These are phyloP conservation scores for Talaromyces sp. DNA, from an alignment of 2,329 filamentous ascomycete species.

Conservation along the genomic window DNA sequence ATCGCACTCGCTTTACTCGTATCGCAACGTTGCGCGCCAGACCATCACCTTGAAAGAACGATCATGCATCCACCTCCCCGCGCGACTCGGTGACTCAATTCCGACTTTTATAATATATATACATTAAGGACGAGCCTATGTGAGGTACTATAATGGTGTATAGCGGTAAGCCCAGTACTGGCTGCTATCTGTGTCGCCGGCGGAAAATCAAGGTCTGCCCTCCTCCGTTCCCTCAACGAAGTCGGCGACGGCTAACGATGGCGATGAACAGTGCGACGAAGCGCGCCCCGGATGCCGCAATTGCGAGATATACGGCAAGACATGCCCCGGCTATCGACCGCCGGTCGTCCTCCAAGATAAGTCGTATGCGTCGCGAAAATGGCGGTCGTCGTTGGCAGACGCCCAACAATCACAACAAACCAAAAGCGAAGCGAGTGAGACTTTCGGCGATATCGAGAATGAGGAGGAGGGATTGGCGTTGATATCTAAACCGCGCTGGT, in stretches of 20 bases:
- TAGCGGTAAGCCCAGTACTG: constrained; percentile 38
- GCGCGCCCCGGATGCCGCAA: constrained; percentile 35
- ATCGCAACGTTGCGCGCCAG: not conserved
- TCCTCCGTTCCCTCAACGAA: too few species aligned
- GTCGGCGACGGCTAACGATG: too few species aligned
- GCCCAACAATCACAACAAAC: constrained; percentile 22
- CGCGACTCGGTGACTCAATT: constrained; percentile 12
- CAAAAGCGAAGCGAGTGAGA: not conserved
- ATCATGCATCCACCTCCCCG: constrained; percentile 11
- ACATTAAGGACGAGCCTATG: not conserved
- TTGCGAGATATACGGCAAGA: constrained; percentile 33
- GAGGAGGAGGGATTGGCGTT: constrained; percentile 9
- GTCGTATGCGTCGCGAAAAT: constrained; percentile 29
- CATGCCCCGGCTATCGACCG: constrained; percentile 37
- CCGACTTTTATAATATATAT: not conserved
- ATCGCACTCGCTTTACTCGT: not conserved
- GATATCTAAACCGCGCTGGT: constrained; percentile 19
- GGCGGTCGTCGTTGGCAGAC: constrained; percentile 9
- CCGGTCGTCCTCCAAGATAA: constrained; percentile 37
- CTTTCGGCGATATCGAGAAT: not conserved
- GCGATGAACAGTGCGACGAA: constrained; percentile 33
- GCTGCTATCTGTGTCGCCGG: constrained; percentile 39
- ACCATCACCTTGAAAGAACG: not conserved
- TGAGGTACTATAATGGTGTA: constrained; percentile 36
- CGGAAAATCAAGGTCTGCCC: constrained; percentile 38